Base-by-base conservation (phyloP, 78 protist species). In the Tieghemostelium lacteum region DNA sequence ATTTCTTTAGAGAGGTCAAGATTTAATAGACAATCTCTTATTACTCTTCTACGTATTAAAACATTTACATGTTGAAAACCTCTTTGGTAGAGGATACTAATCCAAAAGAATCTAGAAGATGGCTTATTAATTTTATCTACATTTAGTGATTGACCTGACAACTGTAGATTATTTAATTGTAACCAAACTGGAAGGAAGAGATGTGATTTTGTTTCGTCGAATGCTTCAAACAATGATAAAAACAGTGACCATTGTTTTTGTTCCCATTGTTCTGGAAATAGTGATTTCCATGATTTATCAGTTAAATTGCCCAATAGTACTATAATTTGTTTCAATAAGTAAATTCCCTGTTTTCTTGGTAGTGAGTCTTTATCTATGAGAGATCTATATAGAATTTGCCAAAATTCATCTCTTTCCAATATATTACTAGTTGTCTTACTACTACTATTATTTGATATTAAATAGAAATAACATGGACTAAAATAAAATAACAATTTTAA, bases 181-280 rank as follows among this genome's bases (percentile, higher is more conserved):
- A 73, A 37, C 91, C 91, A 83, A 8, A 83, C 91, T 39, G 91
- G 91, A 16, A 34, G 33, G 45, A 83, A 83, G 16, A 83, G 75
- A 69, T 83, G 91, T 58, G 91, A 83, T 14, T 83, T 83, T 12
- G 91, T 83, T 45, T 83, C 91, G 33, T 83, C 75, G 50, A 83
- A 83, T 5, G 55, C 24, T 58, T 83, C 91, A 31, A 49, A 83
- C 17, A 83, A 39, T 14, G 91, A 83, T 37, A 69, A 60, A 42
- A 64, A 83, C 6, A 83, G 58, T 33, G 31, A 45, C 91, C 91
- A 83, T 83, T 83, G 76, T 26, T 66, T 83, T 37, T 49, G 19
- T 20, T 66, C 61, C 75, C 73, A 83, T 29, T 12, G 5, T 37
- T 29, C 19, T 36, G 91, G 91, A 22, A 83, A 16, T 0, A 26